Evolutionary conservation across 1,284 basidiomycete genomes (phyloP).

Genomic region (Inonotus obliquus): DNA sequence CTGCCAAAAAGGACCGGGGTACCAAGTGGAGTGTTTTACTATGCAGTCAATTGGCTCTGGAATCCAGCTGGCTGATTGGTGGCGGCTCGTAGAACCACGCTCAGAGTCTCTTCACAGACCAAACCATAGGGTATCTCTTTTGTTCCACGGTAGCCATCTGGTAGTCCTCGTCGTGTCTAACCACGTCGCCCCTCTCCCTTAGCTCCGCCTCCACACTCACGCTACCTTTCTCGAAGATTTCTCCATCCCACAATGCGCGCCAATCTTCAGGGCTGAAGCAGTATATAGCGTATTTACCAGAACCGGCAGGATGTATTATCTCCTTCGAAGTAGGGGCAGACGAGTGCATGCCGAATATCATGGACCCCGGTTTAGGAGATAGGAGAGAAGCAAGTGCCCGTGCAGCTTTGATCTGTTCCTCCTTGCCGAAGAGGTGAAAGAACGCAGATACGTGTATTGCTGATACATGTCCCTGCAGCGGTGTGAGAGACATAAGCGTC

Average conservation of each 20-base stretch:
- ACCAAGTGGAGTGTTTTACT: too few relatives aligned
- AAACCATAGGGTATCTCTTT: neutral
- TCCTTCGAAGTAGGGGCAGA: constrained; percentile 26
- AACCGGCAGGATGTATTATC: neutral
- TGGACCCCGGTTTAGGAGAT: constrained; percentile 32
- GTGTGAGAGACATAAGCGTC: constrained; percentile 30
- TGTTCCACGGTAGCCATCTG: neutral
- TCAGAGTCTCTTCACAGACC: constrained; percentile 1
- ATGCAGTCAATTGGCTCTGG: too few relatives aligned
- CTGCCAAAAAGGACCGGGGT: too few relatives aligned
- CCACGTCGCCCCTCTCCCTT: neutral
- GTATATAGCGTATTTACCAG: constrained; percentile 21
- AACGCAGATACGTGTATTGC: constrained; percentile 30
- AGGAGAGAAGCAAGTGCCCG: constrained; percentile 30
- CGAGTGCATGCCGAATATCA: constrained; percentile 33
- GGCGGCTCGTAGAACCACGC: too few relatives aligned
- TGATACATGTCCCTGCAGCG: constrained; percentile 29
- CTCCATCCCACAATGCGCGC: constrained; percentile 38
- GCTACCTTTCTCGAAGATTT: constrained; percentile 35
- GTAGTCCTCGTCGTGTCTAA: too few relatives aligned
- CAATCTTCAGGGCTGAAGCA: constrained; percentile 37
- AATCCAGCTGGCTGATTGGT: too few relatives aligned
- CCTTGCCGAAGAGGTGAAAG: constrained; percentile 37
- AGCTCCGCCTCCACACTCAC: constrained; percentile 31
- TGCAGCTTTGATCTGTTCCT: constrained; percentile 29